Evolutionary conservation across 2,329 filamentous ascomycete species (phyloP).

Genomic region (Colletotrichum neosansevieriae): DNA sequence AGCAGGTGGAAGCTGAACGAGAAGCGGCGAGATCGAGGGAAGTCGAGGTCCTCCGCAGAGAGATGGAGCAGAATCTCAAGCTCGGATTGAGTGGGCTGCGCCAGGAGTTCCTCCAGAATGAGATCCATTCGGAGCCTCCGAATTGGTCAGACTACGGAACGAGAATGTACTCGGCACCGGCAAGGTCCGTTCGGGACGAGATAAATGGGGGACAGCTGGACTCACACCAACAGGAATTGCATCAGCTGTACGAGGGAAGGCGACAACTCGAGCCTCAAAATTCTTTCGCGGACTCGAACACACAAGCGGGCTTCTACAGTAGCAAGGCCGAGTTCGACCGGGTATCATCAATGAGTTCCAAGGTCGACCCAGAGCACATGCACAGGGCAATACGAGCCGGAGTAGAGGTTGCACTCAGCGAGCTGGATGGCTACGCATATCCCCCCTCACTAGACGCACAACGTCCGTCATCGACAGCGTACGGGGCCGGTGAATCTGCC

Average conservation of each 20-base stretch:
- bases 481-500: background rate
- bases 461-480: background rate
- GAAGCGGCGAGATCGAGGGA: background rate
- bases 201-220: background rate
- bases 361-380: background rate
- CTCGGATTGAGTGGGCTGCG: background rate
- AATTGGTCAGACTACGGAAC: background rate
- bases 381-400: slow-evolving; percentile 5
- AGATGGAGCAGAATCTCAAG: slow-evolving; percentile 4
- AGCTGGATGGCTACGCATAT: background rate
- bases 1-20: background rate
- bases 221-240: background rate
- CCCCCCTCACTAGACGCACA: background rate
- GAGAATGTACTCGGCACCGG: background rate
- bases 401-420: slow-evolving; percentile 6
- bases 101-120: background rate
- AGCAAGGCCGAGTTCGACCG: slow-evolving; percentile 5
- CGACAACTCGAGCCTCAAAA: background rate
- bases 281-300: background rate
- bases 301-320: background rate
- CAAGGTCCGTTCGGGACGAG: background rate
- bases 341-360: background rate
- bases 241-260: slow-evolving; percentile 6
- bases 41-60: background rate
- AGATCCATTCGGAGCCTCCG: background rate